These are phyloP conservation scores for Straminergon stramineum DNA, from an alignment of 225 moss, liverwort and hornwort genomes.

Conservation along the genomic window DNA sequence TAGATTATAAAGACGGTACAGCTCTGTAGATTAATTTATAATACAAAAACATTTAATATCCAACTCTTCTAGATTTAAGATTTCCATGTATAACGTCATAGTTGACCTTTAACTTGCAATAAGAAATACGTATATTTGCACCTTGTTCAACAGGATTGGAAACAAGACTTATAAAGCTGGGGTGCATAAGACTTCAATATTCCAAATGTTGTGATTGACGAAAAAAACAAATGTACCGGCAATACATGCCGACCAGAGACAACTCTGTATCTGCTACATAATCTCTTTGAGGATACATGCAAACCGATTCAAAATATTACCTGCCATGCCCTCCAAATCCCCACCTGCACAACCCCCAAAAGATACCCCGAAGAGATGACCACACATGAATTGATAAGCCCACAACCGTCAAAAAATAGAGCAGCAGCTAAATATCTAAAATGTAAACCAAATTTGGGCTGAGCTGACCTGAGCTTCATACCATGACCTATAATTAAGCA, in stretches of 20 bases:
- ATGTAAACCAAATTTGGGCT: background rate
- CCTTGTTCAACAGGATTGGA: background rate
- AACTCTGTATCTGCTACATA: slow-evolving; percentile 24
- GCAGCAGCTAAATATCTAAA: background rate
- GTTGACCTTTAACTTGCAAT: background rate
- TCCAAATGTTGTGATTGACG: background rate
- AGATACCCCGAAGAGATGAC: slow-evolving; percentile 5
- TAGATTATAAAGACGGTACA: background rate
- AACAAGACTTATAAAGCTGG: background rate
- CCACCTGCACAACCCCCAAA: slow-evolving; percentile 52
- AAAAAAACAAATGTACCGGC: slow-evolving; percentile 11
- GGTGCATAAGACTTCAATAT: background rate
- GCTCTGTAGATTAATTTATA: background rate
- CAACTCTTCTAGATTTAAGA: background rate
- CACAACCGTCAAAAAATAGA: background rate
- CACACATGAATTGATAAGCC: background rate
- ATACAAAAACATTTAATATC: background rate
- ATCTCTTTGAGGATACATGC: slow-evolving; percentile 8
- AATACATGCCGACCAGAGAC: slow-evolving; percentile 23
- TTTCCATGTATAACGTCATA: background rate
- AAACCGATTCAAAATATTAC: slow-evolving; percentile 36
- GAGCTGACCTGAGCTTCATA: background rate
- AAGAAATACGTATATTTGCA: background rate
- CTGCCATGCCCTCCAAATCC: slow-evolving; percentile 98
- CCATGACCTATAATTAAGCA: background rate